Evolutionary conservation across 2,329 filamentous ascomycete genomes (phyloP).

Genomic region (Shiraia sp.): DNA sequence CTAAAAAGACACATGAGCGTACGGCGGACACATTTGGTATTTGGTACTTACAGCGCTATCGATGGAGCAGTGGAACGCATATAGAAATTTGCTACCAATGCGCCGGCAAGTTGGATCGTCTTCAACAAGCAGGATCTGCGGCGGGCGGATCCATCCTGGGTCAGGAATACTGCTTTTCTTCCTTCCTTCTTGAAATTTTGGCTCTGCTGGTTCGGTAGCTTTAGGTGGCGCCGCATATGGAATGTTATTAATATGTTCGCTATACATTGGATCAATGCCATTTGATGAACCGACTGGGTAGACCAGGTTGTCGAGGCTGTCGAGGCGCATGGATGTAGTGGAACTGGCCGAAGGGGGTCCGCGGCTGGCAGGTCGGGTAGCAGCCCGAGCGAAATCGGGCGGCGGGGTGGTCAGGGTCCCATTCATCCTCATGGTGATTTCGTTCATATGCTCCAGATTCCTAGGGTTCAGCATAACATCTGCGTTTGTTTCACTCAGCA

Average conservation of each 20-base stretch:
- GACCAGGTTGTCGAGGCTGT: slow-evolving; percentile 72
- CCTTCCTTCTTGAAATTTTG: slow-evolving; percentile 55
- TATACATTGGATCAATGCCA: slow-evolving; percentile 92
- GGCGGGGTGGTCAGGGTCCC: slow-evolving; percentile 61
- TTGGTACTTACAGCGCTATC: slow-evolving; percentile 62
- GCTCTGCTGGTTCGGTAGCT: slow-evolving; percentile 54
- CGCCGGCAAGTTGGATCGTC: slow-evolving; percentile 70
- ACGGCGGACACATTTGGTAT: background rate
- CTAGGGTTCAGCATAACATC: slow-evolving; percentile 66
- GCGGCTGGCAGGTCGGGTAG: slow-evolving; percentile 50
- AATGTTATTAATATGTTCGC: slow-evolving; percentile 92
- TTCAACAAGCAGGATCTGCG: slow-evolving; percentile 88
- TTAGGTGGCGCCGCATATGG: slow-evolving; percentile 79
- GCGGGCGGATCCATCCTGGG: slow-evolving; percentile 68
- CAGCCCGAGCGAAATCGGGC: slow-evolving; percentile 56
- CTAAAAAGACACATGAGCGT: slow-evolving; percentile 52
- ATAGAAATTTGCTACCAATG: slow-evolving; percentile 68
- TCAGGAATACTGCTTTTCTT: slow-evolving; percentile 66
- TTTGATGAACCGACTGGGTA: slow-evolving; percentile 91
- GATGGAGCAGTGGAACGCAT: slow-evolving; percentile 66
- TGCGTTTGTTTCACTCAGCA: slow-evolving; percentile 67
- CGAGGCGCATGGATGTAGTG: slow-evolving; percentile 56
- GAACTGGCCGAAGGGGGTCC: slow-evolving; percentile 54
- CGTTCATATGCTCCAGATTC: slow-evolving; percentile 68
- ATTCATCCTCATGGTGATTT: slow-evolving; percentile 59